Base-by-base conservation (phyloP, 768 basidiomycete genomes). In the Lactarius hengduanensis region DNA sequence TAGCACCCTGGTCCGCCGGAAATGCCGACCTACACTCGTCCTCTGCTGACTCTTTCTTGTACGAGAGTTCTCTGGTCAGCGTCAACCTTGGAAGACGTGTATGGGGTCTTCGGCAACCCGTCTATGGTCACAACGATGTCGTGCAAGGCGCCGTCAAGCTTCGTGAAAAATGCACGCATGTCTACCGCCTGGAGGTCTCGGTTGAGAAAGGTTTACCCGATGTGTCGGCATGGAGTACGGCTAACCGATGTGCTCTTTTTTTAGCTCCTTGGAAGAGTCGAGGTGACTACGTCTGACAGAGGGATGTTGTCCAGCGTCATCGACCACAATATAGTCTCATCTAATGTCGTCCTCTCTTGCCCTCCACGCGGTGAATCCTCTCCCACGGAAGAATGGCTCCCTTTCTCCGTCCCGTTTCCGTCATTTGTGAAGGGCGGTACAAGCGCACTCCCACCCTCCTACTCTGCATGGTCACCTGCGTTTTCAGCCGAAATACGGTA, bases 331-430 rank as follows among this genome's bases (percentile, higher is more conserved):
- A 36, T 69, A 38, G 56, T 69, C 26, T 43, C 65, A 0, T 62
- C 60, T n/a, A 7, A 22, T 16, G 20, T 47, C 5, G 53, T 62
- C 40, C 61, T 69, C 57, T 67, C 61, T 43, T 45, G 32, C 34
- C 61, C 68, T 26, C 53, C 65, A 20, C 50, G 47, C 6, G 65
- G 54, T 30, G 26, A 57, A 72, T 61, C 32, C 18, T 20, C 58
- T 18, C 66, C 66, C 3, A 69, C 69, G n/a, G 62, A 64, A 10
- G 58, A 64, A 20, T 36, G 9, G 18, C 61, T 68, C 54, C 41
- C 58, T 7, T 82, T 83, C 72, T 76, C 78, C 26, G 73, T 82
- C 18, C 72, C 76, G 11, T 77, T 82, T 69, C 81, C 81, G 10
- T 69, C 73, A 10, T 73, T 76, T 64, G 72, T 77, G 47, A 71